phyloP scores from a whole-genome alignment of 2,329 filamentous ascomycete species.

The Metarhizium brunneum region DNA sequence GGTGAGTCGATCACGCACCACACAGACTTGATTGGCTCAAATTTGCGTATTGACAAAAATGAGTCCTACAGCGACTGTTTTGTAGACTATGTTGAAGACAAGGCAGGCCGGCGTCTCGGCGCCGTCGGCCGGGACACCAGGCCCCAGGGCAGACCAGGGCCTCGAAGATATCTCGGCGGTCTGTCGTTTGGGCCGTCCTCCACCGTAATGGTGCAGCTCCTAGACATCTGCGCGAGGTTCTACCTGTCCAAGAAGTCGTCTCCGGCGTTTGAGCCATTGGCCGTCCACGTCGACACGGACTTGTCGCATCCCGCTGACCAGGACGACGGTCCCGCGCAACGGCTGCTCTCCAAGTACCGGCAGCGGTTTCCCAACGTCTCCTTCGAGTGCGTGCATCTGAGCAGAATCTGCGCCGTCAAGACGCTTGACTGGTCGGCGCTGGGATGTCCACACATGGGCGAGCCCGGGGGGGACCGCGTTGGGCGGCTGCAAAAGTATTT shows the following conservation, averaged over 20 bases:
- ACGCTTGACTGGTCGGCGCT: conserved; percentile 46
- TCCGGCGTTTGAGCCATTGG: conserved; percentile 57
- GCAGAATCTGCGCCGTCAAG: conserved; percentile 44
- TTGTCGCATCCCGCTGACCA: conserved; percentile 13
- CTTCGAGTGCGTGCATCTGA: conserved; percentile 56
- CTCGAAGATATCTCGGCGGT: conserved; percentile 56
- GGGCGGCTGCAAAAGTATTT: conserved; percentile 46
- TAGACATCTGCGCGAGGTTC: conserved; percentile 59
- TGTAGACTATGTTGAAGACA: conserved; percentile 64
- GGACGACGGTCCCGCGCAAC: conserved; percentile 24
- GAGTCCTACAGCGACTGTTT: conserved; percentile 52
- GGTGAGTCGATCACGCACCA: conserved; percentile 13
- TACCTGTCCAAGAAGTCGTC: conserved; percentile 57
- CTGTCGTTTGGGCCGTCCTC: conserved; percentile 81
- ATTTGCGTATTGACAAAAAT: background rate
- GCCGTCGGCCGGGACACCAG: conserved; percentile 40
- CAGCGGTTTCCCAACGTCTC: conserved; percentile 55
- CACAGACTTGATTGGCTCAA: background rate
- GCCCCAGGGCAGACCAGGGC: conserved; percentile 21
- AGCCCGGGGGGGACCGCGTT: conserved; percentile 14
- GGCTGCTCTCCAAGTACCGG: conserved; percentile 43
- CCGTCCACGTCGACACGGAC: conserved; percentile 45
- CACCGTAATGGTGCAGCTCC: conserved; percentile 62
- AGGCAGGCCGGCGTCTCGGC: conserved; percentile 64
- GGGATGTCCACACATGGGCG: conserved; percentile 8